Evolutionary conservation across 2,329 filamentous ascomycete species (phyloP), one percentile per base, ranked within the genome.

Genomic region (Aspergillus pseudoviridinutans): DNA sequence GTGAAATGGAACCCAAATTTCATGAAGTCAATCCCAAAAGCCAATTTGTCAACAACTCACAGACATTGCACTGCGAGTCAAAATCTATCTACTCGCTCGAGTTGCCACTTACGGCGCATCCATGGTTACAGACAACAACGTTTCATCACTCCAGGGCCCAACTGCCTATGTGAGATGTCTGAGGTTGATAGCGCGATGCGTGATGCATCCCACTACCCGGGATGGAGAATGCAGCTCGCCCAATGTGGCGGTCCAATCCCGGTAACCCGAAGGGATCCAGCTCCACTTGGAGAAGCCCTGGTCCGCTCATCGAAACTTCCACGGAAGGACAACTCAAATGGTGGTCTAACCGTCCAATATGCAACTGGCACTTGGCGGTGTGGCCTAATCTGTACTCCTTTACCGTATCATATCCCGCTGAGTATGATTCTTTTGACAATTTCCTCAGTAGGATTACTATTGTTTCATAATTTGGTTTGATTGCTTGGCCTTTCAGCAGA

Each of bases 221-320:
- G 44, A 47, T 27, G 22, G 41, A 47, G 20, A 47, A 47, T 66
- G 64, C 64, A 64, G 54, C 55, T 59, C 59, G 62, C 64, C 59
- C 61, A 64, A 66, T 60, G 64, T 64, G 64, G 62, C 62, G 62
- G 61, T 66, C 62, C 62, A 62, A 64, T 66, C 61, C 64, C 59
- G 64, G 61, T 57, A 60, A 27, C 49, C 12, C 1, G 24, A 47
- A 27, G 24, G 44, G 44, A 47, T 24, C 57, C 25, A 20, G 49
- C 57, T 58, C 63, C 61, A 62, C 61, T 35, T 20, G 14, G 28
- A 59, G 61, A 53, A 62, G 61, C 62, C 62, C 60, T 61, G 63
- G 63, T 61, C 63, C 62, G 64, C 61, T 60, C 64, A 66, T 66
- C 61, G 64, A 66, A 66, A 63, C 59, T 65, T 66, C 64, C 46